These are phyloP conservation scores for Uromyces viciae-fabae DNA, from an alignment of 1,284 basidiomycete genomes.

Conservation along the genomic window DNA sequence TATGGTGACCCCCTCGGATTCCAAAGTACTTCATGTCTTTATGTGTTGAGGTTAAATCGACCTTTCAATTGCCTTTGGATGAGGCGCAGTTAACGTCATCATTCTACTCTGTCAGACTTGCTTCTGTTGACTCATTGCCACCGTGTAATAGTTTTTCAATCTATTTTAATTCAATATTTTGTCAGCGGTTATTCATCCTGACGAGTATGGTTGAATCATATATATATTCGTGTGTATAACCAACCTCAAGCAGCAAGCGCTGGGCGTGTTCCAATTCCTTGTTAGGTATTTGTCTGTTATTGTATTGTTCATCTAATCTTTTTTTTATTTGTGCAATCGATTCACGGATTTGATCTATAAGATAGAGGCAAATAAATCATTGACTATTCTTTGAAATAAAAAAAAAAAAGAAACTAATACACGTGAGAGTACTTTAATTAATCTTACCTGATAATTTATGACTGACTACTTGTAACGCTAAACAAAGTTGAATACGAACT, in stretches of 20 bases:
- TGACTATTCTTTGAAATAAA: not conserved
- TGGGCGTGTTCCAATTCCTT: slow-evolving; percentile 35
- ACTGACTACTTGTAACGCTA: slow-evolving; percentile 17
- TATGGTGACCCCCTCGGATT: too few species aligned
- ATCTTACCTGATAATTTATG: not conserved
- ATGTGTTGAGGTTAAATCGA: too few species aligned
- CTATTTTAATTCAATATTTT: too few species aligned
- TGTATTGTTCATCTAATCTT: not conserved
- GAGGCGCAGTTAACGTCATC: too few species aligned
- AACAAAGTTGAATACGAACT: slow-evolving; percentile 38
- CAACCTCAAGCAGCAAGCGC: slow-evolving; percentile 21
- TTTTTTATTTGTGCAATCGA: not conserved
- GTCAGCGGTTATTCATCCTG: too few species aligned
- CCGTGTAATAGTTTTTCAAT: too few species aligned
- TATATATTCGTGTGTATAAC: not conserved
- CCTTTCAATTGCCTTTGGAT: too few species aligned
- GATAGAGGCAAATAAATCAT: too few species aligned
- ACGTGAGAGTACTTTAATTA: not conserved
- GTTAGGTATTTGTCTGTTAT: not conserved
- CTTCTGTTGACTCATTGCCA: too few species aligned
- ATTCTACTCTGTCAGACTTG: too few species aligned
- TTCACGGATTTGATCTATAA: not conserved
- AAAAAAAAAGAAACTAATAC: not conserved
- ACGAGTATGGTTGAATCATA: too few species aligned
- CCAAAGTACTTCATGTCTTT: too few species aligned